Base-by-base conservation (phyloP, 2,329 filamentous ascomycete genomes). In the Talaromyces sp. region DNA sequence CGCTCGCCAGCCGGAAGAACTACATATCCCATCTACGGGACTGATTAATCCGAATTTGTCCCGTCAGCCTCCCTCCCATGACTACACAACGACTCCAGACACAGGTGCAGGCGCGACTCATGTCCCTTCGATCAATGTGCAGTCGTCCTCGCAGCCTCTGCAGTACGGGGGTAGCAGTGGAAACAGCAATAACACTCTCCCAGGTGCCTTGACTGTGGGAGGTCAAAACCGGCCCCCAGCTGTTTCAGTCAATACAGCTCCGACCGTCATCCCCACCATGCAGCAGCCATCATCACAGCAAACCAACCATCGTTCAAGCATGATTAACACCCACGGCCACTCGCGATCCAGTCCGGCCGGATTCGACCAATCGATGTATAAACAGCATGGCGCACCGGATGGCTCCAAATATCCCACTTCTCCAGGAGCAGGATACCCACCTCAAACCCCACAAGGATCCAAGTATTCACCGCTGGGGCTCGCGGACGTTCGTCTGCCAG, bases 401-500 rank as follows among this genome's bases (percentile, higher is more conserved):
- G 82, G 83, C 49, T 76, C 82, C 62, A 89, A 90, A 69, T 90
- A 88, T 75, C 81, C 84, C 13, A 65, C 74, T 8, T 70, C 73
- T 7, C 68, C 69, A 1, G 67, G 67, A 30, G 56, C 61, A 43
- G 81, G 78, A 44, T 85, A 76, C 56, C 61, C 61, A 49, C 72
- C 77, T 13, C 81, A 83, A 24, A 83, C 82, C n/a, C 79, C 78
- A 20, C 78, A 79, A 37, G 77, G 77, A 74, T 70, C 87, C 76
- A 81, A 90, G 61, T 93, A 94, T 70, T 96, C 92, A 8, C 93
- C 93, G 2, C 82, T 97, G 29, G 94, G 91, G 14, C 83, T 97
- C 39, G 90, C 91, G 55, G 93, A 97, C 72, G 97, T 97, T 70
- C 83, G 93, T 53, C 91, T 91, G 10, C 85, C 91, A 52, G 89